Evolutionary conservation across 176 grass and related monocot genomes (phyloP).

Genomic region (Juncus inflexus): DNA sequence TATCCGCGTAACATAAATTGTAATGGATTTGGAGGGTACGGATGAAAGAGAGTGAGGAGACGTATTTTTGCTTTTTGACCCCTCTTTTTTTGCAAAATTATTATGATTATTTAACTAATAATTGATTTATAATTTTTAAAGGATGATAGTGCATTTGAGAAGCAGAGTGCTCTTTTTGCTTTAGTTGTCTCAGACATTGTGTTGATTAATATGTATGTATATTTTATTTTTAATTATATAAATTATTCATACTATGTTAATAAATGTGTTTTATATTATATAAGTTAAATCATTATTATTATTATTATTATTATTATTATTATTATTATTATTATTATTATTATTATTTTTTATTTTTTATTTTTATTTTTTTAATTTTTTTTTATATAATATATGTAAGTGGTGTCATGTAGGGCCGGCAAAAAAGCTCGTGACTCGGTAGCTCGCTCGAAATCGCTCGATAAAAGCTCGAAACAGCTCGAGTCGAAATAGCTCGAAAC

Average conservation of each 20-base stretch:
- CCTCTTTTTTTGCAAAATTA: background rate
- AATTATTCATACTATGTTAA: conserved; percentile 1
- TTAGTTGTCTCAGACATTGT: conserved; percentile 96
- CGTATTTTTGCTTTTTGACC: conserved; percentile 24
- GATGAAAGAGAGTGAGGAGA: conserved; percentile 96
- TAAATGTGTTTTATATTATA: conserved; percentile 21
- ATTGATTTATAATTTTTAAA: conserved; percentile 19
- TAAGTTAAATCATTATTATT: conserved; percentile 3
- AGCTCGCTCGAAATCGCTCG: too few species aligned
- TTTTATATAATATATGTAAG: too few species aligned
- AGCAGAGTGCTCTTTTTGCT: conserved; percentile 98
- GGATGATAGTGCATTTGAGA: conserved; percentile 99
- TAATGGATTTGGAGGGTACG: conserved; percentile 99
- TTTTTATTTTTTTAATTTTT: too few species aligned
- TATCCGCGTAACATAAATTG: too few species aligned
- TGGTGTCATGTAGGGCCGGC: too few species aligned
- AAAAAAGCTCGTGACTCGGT: too few species aligned
- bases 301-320: too few species aligned
- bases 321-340: too few species aligned
- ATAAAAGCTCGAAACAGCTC: too few species aligned
- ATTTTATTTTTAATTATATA: background rate
- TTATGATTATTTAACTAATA: background rate
- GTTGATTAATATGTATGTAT: conserved; percentile 95
- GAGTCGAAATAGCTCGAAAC: too few species aligned
- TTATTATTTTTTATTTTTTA: too few species aligned